Conservation (phyloP, 23 red algal genomes). For the Rhodosorus marinus region DNA sequence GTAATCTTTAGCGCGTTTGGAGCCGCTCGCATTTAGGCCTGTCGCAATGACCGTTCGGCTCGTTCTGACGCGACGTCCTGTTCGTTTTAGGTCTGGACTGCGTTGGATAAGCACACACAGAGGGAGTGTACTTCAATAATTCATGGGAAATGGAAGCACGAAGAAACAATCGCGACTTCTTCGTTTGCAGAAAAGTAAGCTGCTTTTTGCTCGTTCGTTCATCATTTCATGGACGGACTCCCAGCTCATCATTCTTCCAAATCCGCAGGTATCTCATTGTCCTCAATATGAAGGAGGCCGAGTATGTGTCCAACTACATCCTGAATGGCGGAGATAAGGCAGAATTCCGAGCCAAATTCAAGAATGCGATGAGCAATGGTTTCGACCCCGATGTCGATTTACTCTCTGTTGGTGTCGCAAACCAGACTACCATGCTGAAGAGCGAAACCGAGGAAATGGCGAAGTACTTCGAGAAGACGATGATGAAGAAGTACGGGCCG, state of each 20-base stretch:
- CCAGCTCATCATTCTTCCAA: too few species aligned
- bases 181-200: constrained; percentile 83
- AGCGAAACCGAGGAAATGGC: constrained; percentile 81
- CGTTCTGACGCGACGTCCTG: too few species aligned
- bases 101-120: constrained; percentile 56
- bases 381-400: constrained; percentile 92
- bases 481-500: constrained; percentile 83
- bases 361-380: constrained; percentile 70
- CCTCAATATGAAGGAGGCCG: constrained; percentile 70
- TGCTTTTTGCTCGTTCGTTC: background rate
- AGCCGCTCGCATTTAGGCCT: too few species aligned
- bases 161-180: constrained; percentile 89
- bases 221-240: background rate
- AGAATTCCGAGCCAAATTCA: constrained; percentile 60
- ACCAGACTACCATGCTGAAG: constrained; percentile 98
- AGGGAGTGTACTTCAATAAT: constrained; percentile 70
- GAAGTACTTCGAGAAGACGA: constrained; percentile 84
- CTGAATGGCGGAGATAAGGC: constrained; percentile 69
- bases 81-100: too few species aligned
- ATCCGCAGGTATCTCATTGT: constrained; percentile 91
- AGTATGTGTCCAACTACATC: constrained; percentile 86
- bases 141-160: constrained; percentile 98
- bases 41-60: too few species aligned
- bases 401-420: constrained; percentile 71
- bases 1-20: too few species aligned